Percentiles rank a stretch among this genome's conserved stretches.
These are phyloP conservation scores for Alliaria petiolata DNA, from an alignment of 345 rosid genomes.

Conservation along the genomic window DNA sequence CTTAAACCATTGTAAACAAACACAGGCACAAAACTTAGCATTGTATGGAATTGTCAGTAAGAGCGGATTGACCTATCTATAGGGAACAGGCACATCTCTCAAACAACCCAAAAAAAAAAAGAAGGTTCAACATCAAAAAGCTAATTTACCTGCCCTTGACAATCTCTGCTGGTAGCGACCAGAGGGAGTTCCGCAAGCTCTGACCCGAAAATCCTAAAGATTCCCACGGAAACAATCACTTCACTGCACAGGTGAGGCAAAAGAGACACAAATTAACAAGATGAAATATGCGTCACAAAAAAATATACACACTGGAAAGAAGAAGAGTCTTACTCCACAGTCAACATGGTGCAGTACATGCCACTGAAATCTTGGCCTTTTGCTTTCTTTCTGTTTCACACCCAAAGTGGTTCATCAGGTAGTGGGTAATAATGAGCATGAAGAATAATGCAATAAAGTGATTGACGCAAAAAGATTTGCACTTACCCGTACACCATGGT, in stretches of 20 bases:
- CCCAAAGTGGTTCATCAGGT: slow-evolving; percentile 3
- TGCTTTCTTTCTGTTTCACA: slow-evolving; percentile 43
- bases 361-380: slow-evolving; percentile 80
- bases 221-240: slow-evolving; percentile 73
- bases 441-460: neutral
- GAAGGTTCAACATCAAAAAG: neutral
- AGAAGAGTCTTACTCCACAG: slow-evolving; percentile 63
- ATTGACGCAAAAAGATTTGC: neutral
- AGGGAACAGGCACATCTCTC: neutral
- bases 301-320: neutral
- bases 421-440: neutral
- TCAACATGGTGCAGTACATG: slow-evolving; percentile 77
- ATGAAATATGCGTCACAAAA: neutral
- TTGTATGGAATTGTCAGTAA: neutral
- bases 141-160: slow-evolving; percentile 63
- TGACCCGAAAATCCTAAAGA: slow-evolving; percentile 70
- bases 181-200: slow-evolving; percentile 93
- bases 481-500: slow-evolving; percentile 85
- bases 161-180: slow-evolving; percentile 69
- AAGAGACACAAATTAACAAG: neutral
- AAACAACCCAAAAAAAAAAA: neutral
- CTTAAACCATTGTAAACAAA: neutral
- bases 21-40: neutral
- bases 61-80: neutral
- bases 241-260: slow-evolving; percentile 47